Evolutionary conservation across 192 early-diverging fungal genomes (phyloP), one percentile per base, ranked within the genome.

Genomic region (Gigaspora rosea): DNA sequence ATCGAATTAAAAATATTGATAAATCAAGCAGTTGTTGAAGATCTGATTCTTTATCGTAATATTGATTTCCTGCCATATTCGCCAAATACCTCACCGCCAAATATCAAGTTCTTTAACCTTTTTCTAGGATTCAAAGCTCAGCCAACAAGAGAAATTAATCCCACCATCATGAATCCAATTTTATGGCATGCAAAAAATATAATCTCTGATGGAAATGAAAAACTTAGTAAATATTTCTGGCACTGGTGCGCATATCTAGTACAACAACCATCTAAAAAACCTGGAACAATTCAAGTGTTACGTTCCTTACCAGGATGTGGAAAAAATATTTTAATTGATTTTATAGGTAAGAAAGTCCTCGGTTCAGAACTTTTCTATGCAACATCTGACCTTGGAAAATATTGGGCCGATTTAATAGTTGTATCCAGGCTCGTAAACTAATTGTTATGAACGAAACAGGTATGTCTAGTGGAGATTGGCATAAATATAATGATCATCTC

Each of bases 271-370:
- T 22, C 68, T 51, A 70, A 49, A 46, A 66, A 35, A 2, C 64
- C 64, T 66, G 33, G 27, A 35, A 49, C 32, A 0, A 70, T 70
- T 50, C 48, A 0, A 70, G 68, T 70, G 5, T 70, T 70, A 27
- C 11, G 32, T 50, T 52, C 48, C 32, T 70, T 70, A 49, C 49
- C 8, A 49, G 68, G 20, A 0, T 51, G 20, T 18, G 15, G 68
- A 22, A 70, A 70, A 70, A 70, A 70, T 70, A 70, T 70, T 16
- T 70, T 70, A 51, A 70, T 70, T n/a, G 15, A 70, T 70, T 70
- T 70, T 33, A 16, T 70, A 18, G 49, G 47, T 27, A 70, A 70
- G 6, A 2, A 70, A 49, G 46, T 70, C 22, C 32, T 70, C 0
- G 48, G 48, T 15, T 20, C 68, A 12, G 48, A 70, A 51, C 68